Conservation (phyloP, 2,329 filamentous ascomycete genomes). For the Metarhizium humberi region DNA sequence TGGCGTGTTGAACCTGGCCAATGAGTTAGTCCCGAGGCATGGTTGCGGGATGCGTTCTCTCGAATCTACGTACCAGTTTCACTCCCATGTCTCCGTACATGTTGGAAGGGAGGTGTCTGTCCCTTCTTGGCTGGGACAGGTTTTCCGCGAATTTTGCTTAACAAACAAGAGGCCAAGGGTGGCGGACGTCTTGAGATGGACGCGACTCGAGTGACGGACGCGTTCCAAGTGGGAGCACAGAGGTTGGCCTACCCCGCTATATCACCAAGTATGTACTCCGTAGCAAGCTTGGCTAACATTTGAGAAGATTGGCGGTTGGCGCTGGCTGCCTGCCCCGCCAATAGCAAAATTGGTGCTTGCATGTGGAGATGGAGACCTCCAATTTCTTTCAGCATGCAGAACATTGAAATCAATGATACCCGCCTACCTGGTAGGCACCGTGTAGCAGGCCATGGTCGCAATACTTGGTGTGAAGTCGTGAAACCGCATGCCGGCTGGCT, state of each 20-base stretch:
- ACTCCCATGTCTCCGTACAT: slow-evolving; percentile 89
- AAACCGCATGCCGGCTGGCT: neutral
- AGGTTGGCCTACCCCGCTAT: neutral
- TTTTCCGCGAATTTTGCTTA: neutral
- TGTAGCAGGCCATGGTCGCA: too few relatives aligned
- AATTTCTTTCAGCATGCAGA: too few relatives aligned
- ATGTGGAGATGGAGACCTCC: too few relatives aligned
- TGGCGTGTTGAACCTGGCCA: slow-evolving; percentile 81
- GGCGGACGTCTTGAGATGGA: neutral
- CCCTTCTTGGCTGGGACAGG: neutral
- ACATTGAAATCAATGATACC: too few relatives aligned
- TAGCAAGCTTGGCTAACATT: too few relatives aligned
- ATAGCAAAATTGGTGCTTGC: too few relatives aligned
- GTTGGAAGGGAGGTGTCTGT: neutral
- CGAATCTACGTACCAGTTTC: slow-evolving; percentile 56
- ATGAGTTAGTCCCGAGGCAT: neutral
- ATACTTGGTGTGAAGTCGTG: too few relatives aligned
- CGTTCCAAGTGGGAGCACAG: neutral
- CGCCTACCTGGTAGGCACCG: too few relatives aligned
- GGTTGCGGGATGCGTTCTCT: neutral
- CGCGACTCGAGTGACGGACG: neutral
- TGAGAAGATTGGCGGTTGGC: too few relatives aligned
- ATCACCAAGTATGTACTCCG: neutral
- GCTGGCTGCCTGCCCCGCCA: too few relatives aligned
- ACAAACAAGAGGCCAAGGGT: neutral